Conservation (phyloP, 2,329 filamentous ascomycete species). For the Penicillium sp. region DNA sequence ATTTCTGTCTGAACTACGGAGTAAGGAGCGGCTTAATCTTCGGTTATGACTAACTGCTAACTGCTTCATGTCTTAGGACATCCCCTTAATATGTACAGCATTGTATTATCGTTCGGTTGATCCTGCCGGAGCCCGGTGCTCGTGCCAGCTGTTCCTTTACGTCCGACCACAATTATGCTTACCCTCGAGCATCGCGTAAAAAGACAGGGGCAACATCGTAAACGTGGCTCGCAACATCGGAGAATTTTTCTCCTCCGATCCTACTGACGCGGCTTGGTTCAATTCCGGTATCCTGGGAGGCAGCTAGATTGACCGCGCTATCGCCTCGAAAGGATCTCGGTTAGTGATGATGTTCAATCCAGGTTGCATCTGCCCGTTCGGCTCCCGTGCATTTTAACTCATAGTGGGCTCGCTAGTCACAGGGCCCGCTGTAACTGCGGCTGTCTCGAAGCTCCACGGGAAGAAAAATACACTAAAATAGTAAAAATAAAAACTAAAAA, state of each 20-base stretch:
- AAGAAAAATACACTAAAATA: background rate
- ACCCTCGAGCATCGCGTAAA: constrained; percentile 1
- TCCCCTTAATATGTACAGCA: background rate
- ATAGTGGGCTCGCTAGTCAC: constrained; percentile 9
- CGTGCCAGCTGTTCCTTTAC: constrained; percentile 9
- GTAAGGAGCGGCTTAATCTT: background rate
- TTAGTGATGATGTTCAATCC: background rate
- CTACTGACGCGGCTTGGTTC: background rate
- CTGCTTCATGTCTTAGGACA: background rate
- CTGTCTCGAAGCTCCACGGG: constrained; percentile 4
- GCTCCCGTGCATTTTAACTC: constrained; percentile 7
- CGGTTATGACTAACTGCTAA: background rate
- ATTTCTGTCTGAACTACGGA: background rate
- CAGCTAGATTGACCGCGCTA: constrained; percentile 1
- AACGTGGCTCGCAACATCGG: constrained; percentile 5
- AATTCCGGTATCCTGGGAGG: constrained; percentile 11
- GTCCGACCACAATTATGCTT: constrained; percentile 18
- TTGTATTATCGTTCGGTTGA: constrained; percentile 6
- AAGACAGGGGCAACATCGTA: background rate
- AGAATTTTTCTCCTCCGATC: constrained; percentile 20
- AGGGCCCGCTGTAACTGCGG: constrained; percentile 4
- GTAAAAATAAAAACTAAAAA: too few relatives aligned
- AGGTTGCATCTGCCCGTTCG: constrained; percentile 13
- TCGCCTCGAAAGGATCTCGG: constrained; percentile 8
- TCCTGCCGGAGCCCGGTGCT: constrained; percentile 8